Conservation (phyloP, 2,329 filamentous ascomycete species). For the Hyphodiscus sp. region DNA sequence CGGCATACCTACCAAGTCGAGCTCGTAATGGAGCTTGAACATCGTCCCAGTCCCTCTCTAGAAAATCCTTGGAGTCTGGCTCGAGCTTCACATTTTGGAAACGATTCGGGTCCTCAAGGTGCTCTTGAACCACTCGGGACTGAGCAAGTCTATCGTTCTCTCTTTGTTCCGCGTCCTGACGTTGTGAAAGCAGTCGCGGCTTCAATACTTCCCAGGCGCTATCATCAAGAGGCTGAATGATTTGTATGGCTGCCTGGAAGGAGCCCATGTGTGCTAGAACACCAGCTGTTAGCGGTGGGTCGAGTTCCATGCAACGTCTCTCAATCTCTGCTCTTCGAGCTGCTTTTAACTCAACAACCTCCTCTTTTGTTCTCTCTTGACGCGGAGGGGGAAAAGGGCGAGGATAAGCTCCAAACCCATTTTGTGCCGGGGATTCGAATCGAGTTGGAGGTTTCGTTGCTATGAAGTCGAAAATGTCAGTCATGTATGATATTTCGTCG, state of each 20-base stretch:
- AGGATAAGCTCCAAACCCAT: constrained; percentile 21
- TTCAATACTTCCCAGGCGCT: constrained; percentile 63
- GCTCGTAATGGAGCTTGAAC: constrained; percentile 60
- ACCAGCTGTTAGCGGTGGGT: constrained; percentile 56
- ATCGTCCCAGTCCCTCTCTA: constrained; percentile 66
- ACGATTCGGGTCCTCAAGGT: constrained; percentile 25
- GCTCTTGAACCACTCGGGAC: constrained; percentile 33
- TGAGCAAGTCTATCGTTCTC: constrained; percentile 37
- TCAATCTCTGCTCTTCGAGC: constrained; percentile 65
- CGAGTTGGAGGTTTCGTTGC: constrained; percentile 20
- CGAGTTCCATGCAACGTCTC: constrained; percentile 56
- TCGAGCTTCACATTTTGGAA: constrained; percentile 33
- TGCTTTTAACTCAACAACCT: constrained; percentile 58
- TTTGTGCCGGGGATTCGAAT: constrained; percentile 28
- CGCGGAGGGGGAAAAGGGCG: constrained; percentile 21
- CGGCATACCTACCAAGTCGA: constrained; percentile 59
- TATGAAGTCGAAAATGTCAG: constrained; percentile 8
- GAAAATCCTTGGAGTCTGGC: constrained; percentile 46
- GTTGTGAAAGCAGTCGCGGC: constrained; percentile 60
- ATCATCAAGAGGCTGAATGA: constrained; percentile 61
- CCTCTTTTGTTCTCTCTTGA: constrained; percentile 51
- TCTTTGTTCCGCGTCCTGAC: constrained; percentile 55
- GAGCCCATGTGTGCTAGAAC: constrained; percentile 64
- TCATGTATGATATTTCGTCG: neutral
- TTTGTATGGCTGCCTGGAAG: constrained; percentile 67